phyloP scores from a whole-genome alignment of 345 rosid species.

The Salix caprea region DNA sequence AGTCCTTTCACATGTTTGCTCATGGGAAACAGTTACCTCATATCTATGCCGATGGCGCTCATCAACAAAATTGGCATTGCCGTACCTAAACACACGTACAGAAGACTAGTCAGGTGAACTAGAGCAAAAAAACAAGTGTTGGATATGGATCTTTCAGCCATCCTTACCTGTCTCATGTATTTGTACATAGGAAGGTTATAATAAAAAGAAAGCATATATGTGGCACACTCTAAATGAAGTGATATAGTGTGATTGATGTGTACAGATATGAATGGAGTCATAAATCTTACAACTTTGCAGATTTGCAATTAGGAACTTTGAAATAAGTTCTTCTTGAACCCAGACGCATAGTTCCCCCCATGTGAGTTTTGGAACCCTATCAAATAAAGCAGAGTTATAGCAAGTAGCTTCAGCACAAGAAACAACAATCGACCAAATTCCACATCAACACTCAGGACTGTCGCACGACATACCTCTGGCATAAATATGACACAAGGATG shows the following conservation, averaged over 20 bases:
- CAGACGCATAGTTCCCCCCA: conserved; percentile 98
- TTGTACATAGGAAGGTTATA: neutral
- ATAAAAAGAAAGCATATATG: neutral
- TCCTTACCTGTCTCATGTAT: neutral
- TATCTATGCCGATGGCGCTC: conserved; percentile 95
- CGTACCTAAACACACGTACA: conserved; percentile 49
- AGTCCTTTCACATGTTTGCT: neutral
- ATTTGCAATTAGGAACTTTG: conserved; percentile 59
- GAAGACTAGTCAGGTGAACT: neutral
- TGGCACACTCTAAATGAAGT: neutral
- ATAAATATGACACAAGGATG: conserved; percentile 84
- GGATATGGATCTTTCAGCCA: neutral
- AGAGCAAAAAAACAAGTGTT: neutral
- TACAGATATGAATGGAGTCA: neutral
- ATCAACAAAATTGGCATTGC: conserved; percentile 51
- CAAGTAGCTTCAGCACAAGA: neutral
- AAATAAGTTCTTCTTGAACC: conserved; percentile 86
- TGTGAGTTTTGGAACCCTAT: conserved; percentile 94
- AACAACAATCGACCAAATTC: neutral
- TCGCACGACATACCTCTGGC: conserved; percentile 66
- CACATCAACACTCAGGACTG: neutral
- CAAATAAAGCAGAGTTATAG: neutral
- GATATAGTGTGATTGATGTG: neutral
- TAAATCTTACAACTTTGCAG: conserved; percentile 71
- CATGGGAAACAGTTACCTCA: conserved; percentile 49